Evolutionary conservation across 495 filamentous ascomycete genomes (phyloP).

Genomic region (Astrocystis sublimbata): DNA sequence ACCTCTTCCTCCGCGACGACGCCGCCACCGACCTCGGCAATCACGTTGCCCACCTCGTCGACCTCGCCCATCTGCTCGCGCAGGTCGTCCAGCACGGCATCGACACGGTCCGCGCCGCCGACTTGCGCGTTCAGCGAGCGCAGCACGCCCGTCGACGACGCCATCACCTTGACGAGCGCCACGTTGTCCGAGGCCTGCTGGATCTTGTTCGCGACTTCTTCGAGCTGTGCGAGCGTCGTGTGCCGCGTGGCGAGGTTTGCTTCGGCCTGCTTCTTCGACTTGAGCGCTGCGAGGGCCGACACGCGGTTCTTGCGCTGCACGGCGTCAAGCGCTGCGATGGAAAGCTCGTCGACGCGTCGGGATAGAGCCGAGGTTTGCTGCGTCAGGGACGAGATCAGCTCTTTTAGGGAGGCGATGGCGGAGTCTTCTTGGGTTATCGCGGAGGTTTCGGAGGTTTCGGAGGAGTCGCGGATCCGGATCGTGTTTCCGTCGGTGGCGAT

Average conservation of each 20-base stretch:
- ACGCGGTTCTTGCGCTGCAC: constrained; percentile 69
- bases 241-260: constrained; percentile 65
- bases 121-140: constrained; percentile 70
- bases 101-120: constrained; percentile 75
- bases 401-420: constrained; percentile 76
- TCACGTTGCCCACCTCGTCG: constrained; percentile 77
- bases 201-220: constrained; percentile 76
- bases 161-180: constrained; percentile 77
- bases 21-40: constrained; percentile 58
- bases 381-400: constrained; percentile 61
- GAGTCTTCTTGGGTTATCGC: constrained; percentile 72
- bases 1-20: constrained; percentile 78
- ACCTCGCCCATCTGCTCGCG: constrained; percentile 78
- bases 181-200: constrained; percentile 84
- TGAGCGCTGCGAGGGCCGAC: constrained; percentile 73
- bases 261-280: constrained; percentile 78
- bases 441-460: constrained; percentile 38
- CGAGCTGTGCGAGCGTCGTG: constrained; percentile 73
- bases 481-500: constrained; percentile 69
- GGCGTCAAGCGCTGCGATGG: constrained; percentile 63
- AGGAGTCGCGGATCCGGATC: constrained; percentile 67
- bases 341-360: constrained; percentile 58
- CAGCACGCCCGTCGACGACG: constrained; percentile 70
- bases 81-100: constrained; percentile 70
- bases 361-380: constrained; percentile 56